A percentile compares a stretch with the other conserved stretches of the same genome.
These are phyloP conservation scores for Prunus davidiana DNA, from an alignment of 306 rosid species.

Conservation along the genomic window DNA sequence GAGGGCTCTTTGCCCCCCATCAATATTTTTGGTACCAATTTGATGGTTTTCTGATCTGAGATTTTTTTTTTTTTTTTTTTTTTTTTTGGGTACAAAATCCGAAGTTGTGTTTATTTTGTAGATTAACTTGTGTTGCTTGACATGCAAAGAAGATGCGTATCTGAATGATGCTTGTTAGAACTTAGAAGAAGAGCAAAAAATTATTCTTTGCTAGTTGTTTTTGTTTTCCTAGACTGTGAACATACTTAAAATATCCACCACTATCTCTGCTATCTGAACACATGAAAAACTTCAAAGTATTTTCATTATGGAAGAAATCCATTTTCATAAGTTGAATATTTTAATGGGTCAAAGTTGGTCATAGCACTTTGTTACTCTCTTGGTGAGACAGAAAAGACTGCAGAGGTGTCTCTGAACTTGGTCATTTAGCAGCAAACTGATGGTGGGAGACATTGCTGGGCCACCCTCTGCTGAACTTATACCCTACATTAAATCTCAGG, in stretches of 20 bases:
- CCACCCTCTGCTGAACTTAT: constrained; percentile 48
- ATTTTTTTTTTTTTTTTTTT: background rate
- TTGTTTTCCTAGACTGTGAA: constrained; percentile 4
- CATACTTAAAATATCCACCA: constrained; percentile 1
- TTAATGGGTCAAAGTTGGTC: constrained; percentile 42
- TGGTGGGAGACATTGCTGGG: constrained; percentile 69
- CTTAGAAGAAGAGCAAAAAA: no score
- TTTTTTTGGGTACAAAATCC: background rate
- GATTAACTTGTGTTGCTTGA: background rate
- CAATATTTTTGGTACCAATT: background rate
- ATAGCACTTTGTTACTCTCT: constrained; percentile 46
- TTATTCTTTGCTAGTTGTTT: background rate
- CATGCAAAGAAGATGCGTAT: background rate
- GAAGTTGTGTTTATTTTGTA: background rate
- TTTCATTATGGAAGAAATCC: constrained; percentile 32
- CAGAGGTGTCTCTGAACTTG: constrained; percentile 27
- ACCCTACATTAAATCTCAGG: constrained; percentile 43
- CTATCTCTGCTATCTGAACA: constrained; percentile 6
- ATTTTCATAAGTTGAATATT: constrained; percentile 23
- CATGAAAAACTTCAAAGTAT: constrained; percentile 23
- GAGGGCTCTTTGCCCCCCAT: background rate
- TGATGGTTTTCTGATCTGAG: background rate
- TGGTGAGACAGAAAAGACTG: constrained; percentile 43
- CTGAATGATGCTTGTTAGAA: background rate
- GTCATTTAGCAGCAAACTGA: constrained; percentile 35